Evolutionary conservation across 225 moss, liverwort and hornwort genomes (phyloP), one percentile per base, ranked within the genome.

Genomic region (Antitrichia curtipendula): DNA sequence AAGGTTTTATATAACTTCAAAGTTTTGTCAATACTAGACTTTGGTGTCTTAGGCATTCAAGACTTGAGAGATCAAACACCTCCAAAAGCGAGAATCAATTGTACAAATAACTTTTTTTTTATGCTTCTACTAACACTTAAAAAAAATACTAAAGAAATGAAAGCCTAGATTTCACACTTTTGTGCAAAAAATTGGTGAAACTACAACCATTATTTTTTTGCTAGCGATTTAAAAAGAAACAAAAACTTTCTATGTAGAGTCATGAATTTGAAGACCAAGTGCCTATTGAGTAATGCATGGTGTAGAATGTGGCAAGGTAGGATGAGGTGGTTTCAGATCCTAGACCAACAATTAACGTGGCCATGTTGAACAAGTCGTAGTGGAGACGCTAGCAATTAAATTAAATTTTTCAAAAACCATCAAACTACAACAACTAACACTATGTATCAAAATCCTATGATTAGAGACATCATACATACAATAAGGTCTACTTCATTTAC

Each of bases 281-380:
- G 12, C 38, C 4, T 38, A 3, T 22, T 68, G 38, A 68, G 7
- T 38, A 66, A 68, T 68, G 5, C 6, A 19, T 64, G 19, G 34
- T 19, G 24, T 13, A 38, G 4, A 8, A 13, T 2, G 13, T 69
- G 4, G 13, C 0, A 0, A 40, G 13, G 13, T 69, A 40, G 5
- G 13, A 23, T 23, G 23, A 40, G 4, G 38, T 23, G 13, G 40
- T 21, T 69, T 68, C 24, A 13, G 24, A 69, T 40, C 23, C 40
- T 69, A 69, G 2, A n/a, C 21, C 21, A 66, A 19, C 38, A 68
- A 38, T 1, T 68, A 0, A 68, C 0, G 3, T 65, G 20, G 36
- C 36, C 18, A 66, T 21, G 1, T 7, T 21, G 2, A 13, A 1
- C 4, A 0, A 12, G 12, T 4, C 4, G 38, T 12, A 2, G 3